These are phyloP conservation scores for Xylaria bambusicola DNA, from an alignment of 495 filamentous ascomycete genomes.

Conservation along the genomic window DNA sequence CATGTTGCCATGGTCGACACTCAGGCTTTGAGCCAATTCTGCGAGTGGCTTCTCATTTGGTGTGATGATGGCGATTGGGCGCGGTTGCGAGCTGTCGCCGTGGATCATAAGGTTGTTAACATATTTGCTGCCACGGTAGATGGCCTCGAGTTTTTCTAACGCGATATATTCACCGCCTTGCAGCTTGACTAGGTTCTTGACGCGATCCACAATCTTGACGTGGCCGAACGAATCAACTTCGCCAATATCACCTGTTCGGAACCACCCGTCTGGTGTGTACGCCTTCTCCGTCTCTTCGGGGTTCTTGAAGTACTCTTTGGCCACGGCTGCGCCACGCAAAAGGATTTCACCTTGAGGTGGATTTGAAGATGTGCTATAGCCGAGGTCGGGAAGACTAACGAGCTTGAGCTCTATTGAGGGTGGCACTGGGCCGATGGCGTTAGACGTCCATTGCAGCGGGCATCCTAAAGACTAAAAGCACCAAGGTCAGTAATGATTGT, in stretches of 20 bases:
- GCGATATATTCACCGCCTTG: constrained; percentile 67
- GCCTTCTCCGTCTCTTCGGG: constrained; percentile 79
- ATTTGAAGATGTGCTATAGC: constrained; percentile 72
- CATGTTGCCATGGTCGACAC: constrained; percentile 49
- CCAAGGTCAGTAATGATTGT: not conserved
- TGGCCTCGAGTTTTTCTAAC: constrained; percentile 65
- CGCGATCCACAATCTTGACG: constrained; percentile 83
- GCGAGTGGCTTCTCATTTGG: constrained; percentile 57
- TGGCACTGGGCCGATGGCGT: constrained; percentile 72
- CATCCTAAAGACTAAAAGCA: constrained; percentile 51
- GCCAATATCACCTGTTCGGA: constrained; percentile 86
- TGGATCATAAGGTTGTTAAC: constrained; percentile 65
- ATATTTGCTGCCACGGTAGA: constrained; percentile 57
- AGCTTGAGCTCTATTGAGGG: constrained; percentile 72
- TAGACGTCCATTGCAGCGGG: constrained; percentile 65
- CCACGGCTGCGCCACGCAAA: constrained; percentile 68
- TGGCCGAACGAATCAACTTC: constrained; percentile 74
- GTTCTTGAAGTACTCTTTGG: constrained; percentile 78
- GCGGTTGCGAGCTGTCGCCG: constrained; percentile 49
- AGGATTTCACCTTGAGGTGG: constrained; percentile 87
- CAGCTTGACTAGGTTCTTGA: constrained; percentile 80
- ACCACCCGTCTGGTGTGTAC: constrained; percentile 85
- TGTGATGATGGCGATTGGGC: constrained; percentile 60
- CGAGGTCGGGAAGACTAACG: constrained; percentile 79
- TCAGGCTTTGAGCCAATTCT: constrained; percentile 51